Evolutionary conservation across 192 early-diverging fungal species (phyloP).

Genomic region (Coemansia sp.): DNA sequence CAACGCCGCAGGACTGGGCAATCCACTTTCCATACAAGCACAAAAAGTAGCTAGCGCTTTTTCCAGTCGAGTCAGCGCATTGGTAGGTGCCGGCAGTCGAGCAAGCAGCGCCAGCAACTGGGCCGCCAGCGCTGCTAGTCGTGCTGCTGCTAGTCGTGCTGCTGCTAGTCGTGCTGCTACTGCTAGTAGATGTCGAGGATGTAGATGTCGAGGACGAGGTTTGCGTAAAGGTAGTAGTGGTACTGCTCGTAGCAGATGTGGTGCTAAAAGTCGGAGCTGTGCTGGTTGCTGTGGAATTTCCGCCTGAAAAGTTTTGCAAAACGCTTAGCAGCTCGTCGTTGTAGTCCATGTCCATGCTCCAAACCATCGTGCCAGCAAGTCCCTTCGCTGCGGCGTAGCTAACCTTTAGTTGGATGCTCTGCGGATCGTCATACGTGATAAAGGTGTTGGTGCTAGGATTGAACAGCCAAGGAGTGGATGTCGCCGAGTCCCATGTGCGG

Average conservation of each 20-base stretch:
- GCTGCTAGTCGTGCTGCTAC: no score
- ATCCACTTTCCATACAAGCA: constrained; percentile 20
- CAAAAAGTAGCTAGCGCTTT: constrained; percentile 11
- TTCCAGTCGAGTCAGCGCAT: constrained; percentile 14
- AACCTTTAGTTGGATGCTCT: constrained; percentile 62
- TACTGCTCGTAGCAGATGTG: neutral
- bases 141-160: neutral
- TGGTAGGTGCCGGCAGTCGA: constrained; percentile 3
- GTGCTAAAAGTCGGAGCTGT: neutral
- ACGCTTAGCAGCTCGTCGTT: constrained; percentile 60
- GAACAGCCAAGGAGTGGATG: constrained; percentile 73
- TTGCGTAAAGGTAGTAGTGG: neutral
- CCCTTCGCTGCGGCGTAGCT: constrained; percentile 57
- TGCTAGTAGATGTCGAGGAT: neutral
- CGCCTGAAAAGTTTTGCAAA: neutral
- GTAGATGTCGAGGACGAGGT: neutral
- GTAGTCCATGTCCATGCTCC: constrained; percentile 66
- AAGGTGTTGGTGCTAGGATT: constrained; percentile 58
- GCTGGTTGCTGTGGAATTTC: constrained; percentile 3
- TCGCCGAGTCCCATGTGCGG: constrained; percentile 60
- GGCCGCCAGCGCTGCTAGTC: neutral
- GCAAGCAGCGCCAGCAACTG: constrained; percentile 13
- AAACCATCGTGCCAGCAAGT: constrained; percentile 68
- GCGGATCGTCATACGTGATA: constrained; percentile 70
- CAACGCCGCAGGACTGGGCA: constrained; percentile 10